Evolutionary conservation across 108 stramenopile species (phyloP).

Genomic region (Fragilaria crotonensis): DNA sequence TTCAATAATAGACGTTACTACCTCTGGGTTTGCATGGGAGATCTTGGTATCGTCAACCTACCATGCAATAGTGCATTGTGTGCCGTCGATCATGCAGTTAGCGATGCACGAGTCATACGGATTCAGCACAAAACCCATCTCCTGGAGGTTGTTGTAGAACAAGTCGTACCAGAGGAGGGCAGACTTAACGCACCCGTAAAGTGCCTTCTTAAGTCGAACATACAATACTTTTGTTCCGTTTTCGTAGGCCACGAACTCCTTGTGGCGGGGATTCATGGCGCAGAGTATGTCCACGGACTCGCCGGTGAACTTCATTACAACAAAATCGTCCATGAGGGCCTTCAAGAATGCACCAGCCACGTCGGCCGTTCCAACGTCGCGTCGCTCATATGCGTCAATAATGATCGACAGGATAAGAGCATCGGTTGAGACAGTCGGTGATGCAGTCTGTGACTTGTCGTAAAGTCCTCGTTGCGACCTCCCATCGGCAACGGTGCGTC

Average conservation of each 20-base stretch:
- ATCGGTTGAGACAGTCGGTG: too few species aligned
- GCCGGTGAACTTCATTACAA: too few species aligned
- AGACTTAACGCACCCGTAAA: slow-evolving; percentile 1
- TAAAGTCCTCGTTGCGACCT: slow-evolving; percentile 5
- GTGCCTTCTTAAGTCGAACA: slow-evolving; percentile 4
- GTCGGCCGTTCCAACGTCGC: too few species aligned
- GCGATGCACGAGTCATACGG: too few species aligned
- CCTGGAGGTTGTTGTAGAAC: neutral
- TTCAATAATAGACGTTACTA: neutral
- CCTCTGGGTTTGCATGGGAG: too few species aligned
- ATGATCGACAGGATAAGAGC: neutral
- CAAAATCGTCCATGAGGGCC: too few species aligned
- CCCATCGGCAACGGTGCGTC: slow-evolving; percentile 15
- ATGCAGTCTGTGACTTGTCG: too few species aligned
- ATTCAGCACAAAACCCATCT: too few species aligned
- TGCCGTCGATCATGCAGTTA: slow-evolving; percentile 13
- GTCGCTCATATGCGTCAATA: slow-evolving; percentile 10
- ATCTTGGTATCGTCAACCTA: too few species aligned
- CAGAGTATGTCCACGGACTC: slow-evolving; percentile 3
- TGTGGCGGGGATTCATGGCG: neutral
- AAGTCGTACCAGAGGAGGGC: slow-evolving; percentile 6
- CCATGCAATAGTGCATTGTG: slow-evolving; percentile 16
- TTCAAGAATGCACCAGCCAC: too few species aligned
- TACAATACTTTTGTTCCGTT: slow-evolving; percentile 8
- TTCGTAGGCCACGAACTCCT: neutral